Evolutionary conservation across 352 stramenopile genomes (phyloP).

Genomic region (Phytophthora cactorum): DNA sequence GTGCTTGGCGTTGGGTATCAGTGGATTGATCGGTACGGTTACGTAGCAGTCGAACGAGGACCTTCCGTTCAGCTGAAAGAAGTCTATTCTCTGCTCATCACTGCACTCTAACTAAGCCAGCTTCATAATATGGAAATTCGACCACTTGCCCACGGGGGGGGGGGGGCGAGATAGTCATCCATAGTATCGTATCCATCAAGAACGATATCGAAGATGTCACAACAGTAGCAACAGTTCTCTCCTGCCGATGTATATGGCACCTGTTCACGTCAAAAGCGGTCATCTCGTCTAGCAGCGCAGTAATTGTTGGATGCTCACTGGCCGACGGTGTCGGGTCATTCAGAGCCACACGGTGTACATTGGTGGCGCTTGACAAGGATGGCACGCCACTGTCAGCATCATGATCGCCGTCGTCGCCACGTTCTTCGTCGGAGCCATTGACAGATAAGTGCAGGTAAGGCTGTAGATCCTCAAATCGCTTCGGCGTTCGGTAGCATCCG

Average conservation of each 20-base stretch:
- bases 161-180: not conserved
- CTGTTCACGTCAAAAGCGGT: not conserved
- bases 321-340: not conserved
- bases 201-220: not conserved
- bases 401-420: not conserved
- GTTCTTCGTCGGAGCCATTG: not conserved
- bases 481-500: not conserved
- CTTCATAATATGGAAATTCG: slow-evolving; percentile 1
- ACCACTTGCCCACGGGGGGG: not conserved
- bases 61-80: not conserved
- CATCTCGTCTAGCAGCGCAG: slow-evolving; percentile 4
- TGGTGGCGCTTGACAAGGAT: not conserved
- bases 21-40: not conserved
- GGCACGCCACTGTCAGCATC: not conserved
- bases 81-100: not conserved
- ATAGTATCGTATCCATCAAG: not conserved
- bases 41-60: not conserved
- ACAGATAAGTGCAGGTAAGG: not conserved
- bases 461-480: not conserved
- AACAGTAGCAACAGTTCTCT: not conserved
- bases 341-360: not conserved
- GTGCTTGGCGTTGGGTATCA: not conserved
- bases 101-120: not conserved
- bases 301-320: not conserved
- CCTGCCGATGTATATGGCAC: not conserved